A percentile compares a stretch with the other conserved stretches of the same genome.
Evolutionary conservation across 805 yeast genomes (phyloP).

Genomic region (Nakazawaea ernobii): DNA sequence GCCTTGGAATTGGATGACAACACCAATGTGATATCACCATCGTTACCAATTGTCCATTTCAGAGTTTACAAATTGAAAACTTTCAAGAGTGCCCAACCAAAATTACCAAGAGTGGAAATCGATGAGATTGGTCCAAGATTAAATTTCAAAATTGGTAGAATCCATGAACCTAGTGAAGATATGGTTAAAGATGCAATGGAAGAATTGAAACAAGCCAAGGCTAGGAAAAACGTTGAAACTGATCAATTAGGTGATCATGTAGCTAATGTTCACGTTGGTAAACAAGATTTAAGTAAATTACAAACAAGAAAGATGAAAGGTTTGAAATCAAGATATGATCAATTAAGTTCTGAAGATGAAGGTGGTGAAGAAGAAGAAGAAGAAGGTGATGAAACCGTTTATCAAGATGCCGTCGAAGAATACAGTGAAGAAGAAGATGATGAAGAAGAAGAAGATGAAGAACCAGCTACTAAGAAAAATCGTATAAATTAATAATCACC

Average conservation of each 20-base stretch:
- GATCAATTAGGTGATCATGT: slow-evolving; percentile 94
- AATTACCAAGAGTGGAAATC: slow-evolving; percentile 88
- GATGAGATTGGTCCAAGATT: slow-evolving; percentile 95
- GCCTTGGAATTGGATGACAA: slow-evolving; percentile 72
- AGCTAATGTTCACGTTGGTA: slow-evolving; percentile 94
- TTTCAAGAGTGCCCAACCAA: slow-evolving; percentile 69
- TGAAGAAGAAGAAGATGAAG: slow-evolving; percentile 31
- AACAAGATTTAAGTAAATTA: slow-evolving; percentile 82
- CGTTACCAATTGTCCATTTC: slow-evolving; percentile 78
- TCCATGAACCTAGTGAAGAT: slow-evolving; percentile 76
- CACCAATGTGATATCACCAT: slow-evolving; percentile 48
- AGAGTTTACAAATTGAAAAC: slow-evolving; percentile 87
- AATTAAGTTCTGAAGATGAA: slow-evolving; percentile 47
- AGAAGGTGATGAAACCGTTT: slow-evolving; percentile 47
- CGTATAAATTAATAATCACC: not conserved
- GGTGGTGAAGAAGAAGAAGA: slow-evolving; percentile 48
- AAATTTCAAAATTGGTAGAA: slow-evolving; percentile 88
- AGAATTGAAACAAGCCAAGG: slow-evolving; percentile 73
- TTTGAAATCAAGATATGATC: slow-evolving; percentile 81
- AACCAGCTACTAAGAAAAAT: slow-evolving; percentile 15
- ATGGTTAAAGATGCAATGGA: slow-evolving; percentile 83
- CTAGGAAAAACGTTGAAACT: slow-evolving; percentile 81
- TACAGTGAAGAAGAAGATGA: slow-evolving; percentile 12
- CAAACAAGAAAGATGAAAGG: slow-evolving; percentile 99
- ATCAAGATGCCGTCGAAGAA: slow-evolving; percentile 17